Conservation (phyloP, 805 yeast species). For the Saturnispora saitoi region DNA sequence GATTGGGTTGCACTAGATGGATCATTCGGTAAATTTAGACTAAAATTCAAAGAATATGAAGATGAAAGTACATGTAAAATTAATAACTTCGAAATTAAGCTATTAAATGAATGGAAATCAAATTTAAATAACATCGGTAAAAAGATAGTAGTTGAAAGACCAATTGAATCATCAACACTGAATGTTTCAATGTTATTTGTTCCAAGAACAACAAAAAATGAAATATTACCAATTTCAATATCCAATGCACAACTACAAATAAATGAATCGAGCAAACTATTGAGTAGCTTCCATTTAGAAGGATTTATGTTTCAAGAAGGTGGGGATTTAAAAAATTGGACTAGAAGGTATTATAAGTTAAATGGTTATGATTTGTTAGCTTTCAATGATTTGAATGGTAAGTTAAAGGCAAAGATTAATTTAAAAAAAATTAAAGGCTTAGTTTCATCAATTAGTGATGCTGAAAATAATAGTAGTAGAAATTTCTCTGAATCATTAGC, state of each 20-base stretch:
- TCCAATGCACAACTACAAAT: slow-evolving; percentile 40
- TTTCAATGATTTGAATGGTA: slow-evolving; percentile 58
- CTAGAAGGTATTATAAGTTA: slow-evolving; percentile 67
- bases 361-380: slow-evolving; percentile 67
- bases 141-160: slow-evolving; percentile 31
- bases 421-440: slow-evolving; percentile 56
- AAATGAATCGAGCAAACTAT: slow-evolving; percentile 26
- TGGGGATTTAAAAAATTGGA: slow-evolving; percentile 74
- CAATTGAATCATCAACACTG: slow-evolving; percentile 58
- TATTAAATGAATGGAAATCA: slow-evolving; percentile 78
- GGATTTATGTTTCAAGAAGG: slow-evolving; percentile 86
- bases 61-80: slow-evolving; percentile 46
- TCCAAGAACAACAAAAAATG: slow-evolving; percentile 52
- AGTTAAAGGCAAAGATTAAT: slow-evolving; percentile 69
- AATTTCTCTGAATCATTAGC: slow-evolving; percentile 65
- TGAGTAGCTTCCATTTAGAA: slow-evolving; percentile 31
- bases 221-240: slow-evolving; percentile 64
- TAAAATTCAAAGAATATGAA: slow-evolving; percentile 53
- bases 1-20: slow-evolving; percentile 73
- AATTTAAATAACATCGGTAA: slow-evolving; percentile 20
- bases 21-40: slow-evolving; percentile 73
- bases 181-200: slow-evolving; percentile 61
- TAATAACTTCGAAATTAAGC: slow-evolving; percentile 44
- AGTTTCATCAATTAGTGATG: slow-evolving; percentile 20
- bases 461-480: slow-evolving; percentile 28